Evolutionary conservation across 2,329 filamentous ascomycete genomes (phyloP), one percentile per base, ranked within the genome.

Genomic region (Didymellaceae sp.): DNA sequence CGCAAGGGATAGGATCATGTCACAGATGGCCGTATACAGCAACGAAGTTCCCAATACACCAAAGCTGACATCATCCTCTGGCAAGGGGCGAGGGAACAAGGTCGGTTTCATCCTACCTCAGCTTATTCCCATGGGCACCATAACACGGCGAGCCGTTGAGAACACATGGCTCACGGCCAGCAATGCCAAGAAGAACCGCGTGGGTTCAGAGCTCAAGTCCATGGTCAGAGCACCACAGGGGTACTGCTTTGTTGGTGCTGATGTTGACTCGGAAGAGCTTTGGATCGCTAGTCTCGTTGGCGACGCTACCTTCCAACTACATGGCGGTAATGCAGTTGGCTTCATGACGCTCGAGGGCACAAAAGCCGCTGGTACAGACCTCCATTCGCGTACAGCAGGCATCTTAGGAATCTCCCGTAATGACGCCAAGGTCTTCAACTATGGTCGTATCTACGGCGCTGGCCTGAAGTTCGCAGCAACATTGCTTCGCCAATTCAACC

Each of bases 301-400:
- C 18, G 94, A 99, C 71, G 90, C 94, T 3, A 91, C 92, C 18
- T 99, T 99, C 77, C 88, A 91, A 66, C 80, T 99, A 1, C 94
- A 99, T 62, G 95, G 94, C 32, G 95, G 94, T 44, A 97, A 97
- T 68, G 94, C 95, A 1, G 90, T 99, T 51, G 94, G 95, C 0
- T 99, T 99, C 78, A 99, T 99, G 95, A 99, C 94, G 0, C 80
- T 99, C 1, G 95, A 99, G 76, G 93, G 94, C 11, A 94, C 91
- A 40, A 97, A 99, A 75, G 87, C 91, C 5, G 91, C 90, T 2
- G 93, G 93, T 4, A 99, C 93, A 0, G 93, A 99, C 72, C 77
- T 97, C 47, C 93, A 99, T 74, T 97, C 92, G 6, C 89, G 93
- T 24, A 99, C 94, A 21, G 95, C 94, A 1, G 82, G 83, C 5